Percentiles rank a stretch among this genome's conserved stretches.
Conservation (phyloP, 805 yeast species). For the Candida tammaniensis region DNA sequence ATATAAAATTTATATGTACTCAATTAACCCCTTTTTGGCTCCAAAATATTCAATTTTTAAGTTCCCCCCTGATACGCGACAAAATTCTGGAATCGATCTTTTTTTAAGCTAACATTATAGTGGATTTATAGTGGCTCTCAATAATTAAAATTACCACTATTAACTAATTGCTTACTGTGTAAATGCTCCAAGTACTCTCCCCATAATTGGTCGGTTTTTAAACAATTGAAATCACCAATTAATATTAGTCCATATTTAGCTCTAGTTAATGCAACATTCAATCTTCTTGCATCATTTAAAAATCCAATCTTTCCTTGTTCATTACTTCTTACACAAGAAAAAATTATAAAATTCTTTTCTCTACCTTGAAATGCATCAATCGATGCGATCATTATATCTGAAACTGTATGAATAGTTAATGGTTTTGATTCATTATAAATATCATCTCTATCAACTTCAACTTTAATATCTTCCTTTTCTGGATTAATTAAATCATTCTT, state of each 20-base stretch:
- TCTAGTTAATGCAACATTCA: slow-evolving; percentile 87
- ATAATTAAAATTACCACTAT: too few species aligned
- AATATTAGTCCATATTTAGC: slow-evolving; percentile 75
- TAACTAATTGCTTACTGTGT: too few species aligned
- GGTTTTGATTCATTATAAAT: slow-evolving; percentile 44
- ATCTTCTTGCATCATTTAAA: slow-evolving; percentile 77
- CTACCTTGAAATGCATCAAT: slow-evolving; percentile 63
- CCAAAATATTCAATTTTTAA: too few species aligned
- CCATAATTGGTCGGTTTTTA: slow-evolving; percentile 54
- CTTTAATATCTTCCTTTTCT: slow-evolving; percentile 39
- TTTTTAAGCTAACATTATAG: too few species aligned
- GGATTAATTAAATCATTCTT: slow-evolving; percentile 59
- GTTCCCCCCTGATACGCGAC: too few species aligned
- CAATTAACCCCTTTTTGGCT: too few species aligned
- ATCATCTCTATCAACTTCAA: slow-evolving; percentile 63
- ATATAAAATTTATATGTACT: too few species aligned
- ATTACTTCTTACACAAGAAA: slow-evolving; percentile 64
- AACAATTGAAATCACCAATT: slow-evolving; percentile 38
- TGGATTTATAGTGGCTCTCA: too few species aligned
- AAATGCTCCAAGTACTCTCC: slow-evolving; percentile 45
- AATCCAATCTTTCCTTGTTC: slow-evolving; percentile 75
- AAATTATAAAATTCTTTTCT: slow-evolving; percentile 50
- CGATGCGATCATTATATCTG: slow-evolving; percentile 52
- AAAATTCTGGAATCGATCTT: too few species aligned
- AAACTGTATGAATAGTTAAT: slow-evolving; percentile 47